These are phyloP conservation scores for Zygosaccharomyces sapae DNA, from an alignment of 1,139 yeast species.

Conservation along the genomic window DNA sequence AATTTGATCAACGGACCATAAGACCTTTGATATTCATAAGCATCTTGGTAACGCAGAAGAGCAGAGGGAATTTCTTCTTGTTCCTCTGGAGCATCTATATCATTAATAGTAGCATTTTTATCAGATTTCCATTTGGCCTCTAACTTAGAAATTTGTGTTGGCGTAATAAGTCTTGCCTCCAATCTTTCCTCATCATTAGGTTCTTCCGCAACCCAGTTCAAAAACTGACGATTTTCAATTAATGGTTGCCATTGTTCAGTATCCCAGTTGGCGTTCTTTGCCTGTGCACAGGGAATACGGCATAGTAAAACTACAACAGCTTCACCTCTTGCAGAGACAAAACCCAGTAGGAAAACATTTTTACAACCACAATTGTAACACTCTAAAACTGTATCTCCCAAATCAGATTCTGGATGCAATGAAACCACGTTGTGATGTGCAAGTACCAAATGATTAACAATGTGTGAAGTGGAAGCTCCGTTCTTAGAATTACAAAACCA, in stretches of 20 bases:
- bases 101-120: conserved; percentile 63
- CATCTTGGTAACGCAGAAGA: conserved; percentile 73
- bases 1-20: conserved; percentile 79
- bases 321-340: conserved; percentile 82
- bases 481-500: conserved; percentile 91
- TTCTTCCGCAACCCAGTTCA: conserved; percentile 76
- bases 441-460: conserved; percentile 78
- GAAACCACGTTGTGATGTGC: conserved; percentile 74
- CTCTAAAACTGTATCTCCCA: conserved; percentile 81
- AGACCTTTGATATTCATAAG: conserved; percentile 77
- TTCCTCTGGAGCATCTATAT: conserved; percentile 48
- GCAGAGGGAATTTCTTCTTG: conserved; percentile 66
- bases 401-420: conserved; percentile 73
- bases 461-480: conserved; percentile 64
- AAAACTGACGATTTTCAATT: conserved; percentile 71
- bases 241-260: conserved; percentile 84
- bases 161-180: conserved; percentile 51
- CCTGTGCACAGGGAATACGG: conserved; percentile 83
- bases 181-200: conserved; percentile 65
- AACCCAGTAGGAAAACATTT: conserved; percentile 79
- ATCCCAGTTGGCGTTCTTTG: conserved; percentile 77
- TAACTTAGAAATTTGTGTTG: conserved; percentile 63
- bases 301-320: conserved; percentile 84
- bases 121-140: conserved; percentile 81
- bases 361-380: conserved; percentile 87